phyloP scores from a whole-genome alignment of 805 yeast species.

The Isabelozyma gotoi region DNA sequence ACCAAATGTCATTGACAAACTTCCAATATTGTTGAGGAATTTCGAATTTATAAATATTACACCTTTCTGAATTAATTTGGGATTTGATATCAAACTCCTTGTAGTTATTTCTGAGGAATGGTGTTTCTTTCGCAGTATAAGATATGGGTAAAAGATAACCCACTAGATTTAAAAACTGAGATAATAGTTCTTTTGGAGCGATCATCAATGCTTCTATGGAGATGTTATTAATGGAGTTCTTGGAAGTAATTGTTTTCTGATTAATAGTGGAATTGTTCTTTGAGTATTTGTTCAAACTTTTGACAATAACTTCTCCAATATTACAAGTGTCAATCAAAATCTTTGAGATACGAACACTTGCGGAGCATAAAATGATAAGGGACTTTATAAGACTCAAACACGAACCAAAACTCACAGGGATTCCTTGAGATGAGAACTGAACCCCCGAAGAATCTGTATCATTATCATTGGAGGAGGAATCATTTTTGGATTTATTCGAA shows the following conservation, averaged over 20 bases:
- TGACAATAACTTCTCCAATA: constrained; percentile 46
- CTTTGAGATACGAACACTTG: constrained; percentile 40
- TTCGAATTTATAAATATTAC: constrained; percentile 25
- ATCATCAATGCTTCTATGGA: constrained; percentile 73
- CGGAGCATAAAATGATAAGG: constrained; percentile 41
- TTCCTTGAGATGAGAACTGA: constrained; percentile 12
- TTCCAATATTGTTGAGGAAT: constrained; percentile 19
- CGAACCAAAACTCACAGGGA: constrained; percentile 32
- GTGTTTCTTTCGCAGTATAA: constrained; percentile 26
- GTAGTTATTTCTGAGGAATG: constrained; percentile 23
- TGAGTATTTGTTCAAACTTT: constrained; percentile 53
- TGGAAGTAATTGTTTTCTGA: constrained; percentile 4
- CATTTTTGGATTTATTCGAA: constrained; percentile 21
- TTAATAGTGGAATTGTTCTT: constrained; percentile 17
- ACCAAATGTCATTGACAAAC: constrained; percentile 50
- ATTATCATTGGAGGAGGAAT: constrained; percentile 4
- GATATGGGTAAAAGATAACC: constrained; percentile 56
- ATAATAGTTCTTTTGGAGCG: constrained; percentile 64
- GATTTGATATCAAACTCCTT: constrained; percentile 5
- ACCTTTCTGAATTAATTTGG: constrained; percentile 29
- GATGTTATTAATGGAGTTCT: constrained; percentile 16
- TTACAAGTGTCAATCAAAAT: constrained; percentile 48
- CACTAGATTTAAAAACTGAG: constrained; percentile 54
- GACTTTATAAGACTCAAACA: constrained; percentile 46
- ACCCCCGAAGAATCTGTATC: neutral